These are phyloP conservation scores for Chionographis japonica DNA, from an alignment of 106 monocot species.

Conservation along the genomic window DNA sequence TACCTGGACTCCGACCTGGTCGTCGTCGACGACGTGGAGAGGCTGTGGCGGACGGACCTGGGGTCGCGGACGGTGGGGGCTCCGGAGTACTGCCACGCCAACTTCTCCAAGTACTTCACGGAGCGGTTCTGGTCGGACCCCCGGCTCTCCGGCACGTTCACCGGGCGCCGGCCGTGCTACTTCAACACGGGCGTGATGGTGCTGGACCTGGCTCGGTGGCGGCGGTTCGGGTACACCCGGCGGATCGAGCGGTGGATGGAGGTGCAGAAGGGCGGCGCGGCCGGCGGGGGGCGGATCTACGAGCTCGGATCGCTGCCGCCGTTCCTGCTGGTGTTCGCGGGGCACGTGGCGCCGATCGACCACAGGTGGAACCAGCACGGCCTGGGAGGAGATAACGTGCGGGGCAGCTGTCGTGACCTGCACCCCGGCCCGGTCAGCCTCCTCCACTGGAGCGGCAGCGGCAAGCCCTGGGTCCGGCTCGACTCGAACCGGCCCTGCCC, in stretches of 20 bases:
- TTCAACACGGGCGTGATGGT: too few relatives aligned
- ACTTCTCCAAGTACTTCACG: conserved; percentile 76
- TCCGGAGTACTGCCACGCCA: conserved; percentile 76
- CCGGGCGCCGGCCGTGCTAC: too few relatives aligned
- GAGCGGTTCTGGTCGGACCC: conserved; percentile 50
- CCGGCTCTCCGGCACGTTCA: too few relatives aligned
- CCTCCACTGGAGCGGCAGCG: conserved; percentile 63
- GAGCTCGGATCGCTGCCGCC: conserved; percentile 60
- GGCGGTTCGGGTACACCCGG: too few relatives aligned
- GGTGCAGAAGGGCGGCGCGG: too few relatives aligned
- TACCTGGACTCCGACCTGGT: too few relatives aligned
- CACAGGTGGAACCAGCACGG: conserved; percentile 69
- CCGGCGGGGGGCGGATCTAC: conserved; percentile 57
- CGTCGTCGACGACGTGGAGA: too few relatives aligned
- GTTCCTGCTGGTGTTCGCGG: conserved; percentile 59
- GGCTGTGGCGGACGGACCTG: too few relatives aligned
- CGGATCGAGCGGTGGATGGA: too few relatives aligned
- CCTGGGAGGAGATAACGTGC: conserved; percentile 51
- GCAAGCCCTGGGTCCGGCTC: conserved; percentile 54
- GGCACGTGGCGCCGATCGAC: conserved; percentile 53
- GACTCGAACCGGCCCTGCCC: conserved; percentile 50
- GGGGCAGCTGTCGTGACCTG: conserved; percentile 56
- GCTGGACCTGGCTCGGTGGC: too few relatives aligned
- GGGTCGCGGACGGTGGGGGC: conserved; percentile 40
- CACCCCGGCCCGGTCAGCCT: conserved; percentile 61